Conservation (phyloP, 164 flowering plant genomes). For the Sedum album region DNA sequence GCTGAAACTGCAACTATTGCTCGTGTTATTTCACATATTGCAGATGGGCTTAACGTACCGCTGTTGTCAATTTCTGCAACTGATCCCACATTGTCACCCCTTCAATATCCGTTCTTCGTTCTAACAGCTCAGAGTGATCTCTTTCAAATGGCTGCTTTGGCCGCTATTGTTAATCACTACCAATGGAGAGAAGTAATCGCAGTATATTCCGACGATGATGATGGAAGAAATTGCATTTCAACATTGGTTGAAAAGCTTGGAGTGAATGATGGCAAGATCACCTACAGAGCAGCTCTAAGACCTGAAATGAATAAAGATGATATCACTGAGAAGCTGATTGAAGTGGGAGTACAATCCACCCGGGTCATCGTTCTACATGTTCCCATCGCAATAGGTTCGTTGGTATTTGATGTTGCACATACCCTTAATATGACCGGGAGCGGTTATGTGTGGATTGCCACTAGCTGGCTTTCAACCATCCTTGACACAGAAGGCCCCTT, state of each 20-base stretch:
- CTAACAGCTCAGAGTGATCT: constrained; percentile 45
- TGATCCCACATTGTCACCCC: constrained; percentile 55
- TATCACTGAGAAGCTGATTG: constrained; percentile 29
- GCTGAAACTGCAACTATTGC: constrained; percentile 49
- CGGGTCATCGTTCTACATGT: constrained; percentile 37
- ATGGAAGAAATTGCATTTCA: constrained; percentile 53
- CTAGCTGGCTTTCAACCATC: constrained; percentile 46
- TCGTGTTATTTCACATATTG: constrained; percentile 39
- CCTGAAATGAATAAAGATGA: constrained; percentile 18
- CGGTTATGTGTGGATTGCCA: constrained; percentile 61
- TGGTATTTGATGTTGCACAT: constrained; percentile 33
- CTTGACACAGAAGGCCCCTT: constrained; percentile 24
- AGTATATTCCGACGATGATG: constrained; percentile 45
- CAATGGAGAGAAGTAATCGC: constrained; percentile 53
- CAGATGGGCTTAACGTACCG: constrained; percentile 49
- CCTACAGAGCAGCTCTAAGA: constrained; percentile 35
- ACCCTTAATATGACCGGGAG: constrained; percentile 36
- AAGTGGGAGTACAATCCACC: constrained; percentile 23
- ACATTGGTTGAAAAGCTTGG: constrained; percentile 43
- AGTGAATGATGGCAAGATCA: constrained; percentile 33
- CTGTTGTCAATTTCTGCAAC: constrained; percentile 54
- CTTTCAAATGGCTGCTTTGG: constrained; percentile 58
- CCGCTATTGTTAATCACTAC: constrained; percentile 38
- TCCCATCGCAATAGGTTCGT: constrained; percentile 19
- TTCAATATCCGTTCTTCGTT: constrained; percentile 50